phyloP scores from a whole-genome alignment of 75 land plant genomes.

The Adiantum capillusveneris region DNA sequence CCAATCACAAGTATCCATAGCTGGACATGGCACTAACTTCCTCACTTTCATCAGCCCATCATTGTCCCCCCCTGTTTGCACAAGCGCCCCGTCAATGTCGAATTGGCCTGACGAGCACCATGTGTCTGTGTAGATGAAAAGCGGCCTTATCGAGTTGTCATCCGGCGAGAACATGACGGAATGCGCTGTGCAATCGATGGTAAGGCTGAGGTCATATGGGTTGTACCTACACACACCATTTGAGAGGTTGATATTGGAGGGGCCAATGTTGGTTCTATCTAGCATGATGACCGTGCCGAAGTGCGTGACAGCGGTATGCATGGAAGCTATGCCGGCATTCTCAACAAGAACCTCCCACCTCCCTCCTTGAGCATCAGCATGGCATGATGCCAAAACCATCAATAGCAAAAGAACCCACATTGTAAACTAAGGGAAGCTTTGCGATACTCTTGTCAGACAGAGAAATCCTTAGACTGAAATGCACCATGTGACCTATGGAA shows the following conservation, averaged over 20 bases:
- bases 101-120: constrained; percentile 73
- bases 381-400: too few relatives aligned
- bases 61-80: constrained; percentile 53
- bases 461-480: too few relatives aligned
- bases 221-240: too few relatives aligned
- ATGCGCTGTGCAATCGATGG: constrained; percentile 51
- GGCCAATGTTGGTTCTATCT: constrained; percentile 50
- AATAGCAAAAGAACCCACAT: too few relatives aligned
- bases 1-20: constrained; percentile 38
- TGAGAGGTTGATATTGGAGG: constrained; percentile 31
- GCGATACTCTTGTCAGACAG: too few relatives aligned
- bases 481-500: too few relatives aligned
- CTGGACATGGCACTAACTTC: constrained; percentile 26
- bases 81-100: constrained; percentile 43
- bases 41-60: constrained; percentile 45
- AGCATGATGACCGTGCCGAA: constrained; percentile 40
- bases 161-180: constrained; percentile 42
- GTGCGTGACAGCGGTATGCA: constrained; percentile 61
- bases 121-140: constrained; percentile 42
- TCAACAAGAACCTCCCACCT: too few relatives aligned
- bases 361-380: too few relatives aligned
- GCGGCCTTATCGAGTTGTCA: constrained; percentile 31
- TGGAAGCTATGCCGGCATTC: too few relatives aligned
- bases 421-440: too few relatives aligned
- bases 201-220: constrained; percentile 19